Evolutionary conservation across 2,329 filamentous ascomycete species (phyloP).

Genomic region (Penicillium glabrum): DNA sequence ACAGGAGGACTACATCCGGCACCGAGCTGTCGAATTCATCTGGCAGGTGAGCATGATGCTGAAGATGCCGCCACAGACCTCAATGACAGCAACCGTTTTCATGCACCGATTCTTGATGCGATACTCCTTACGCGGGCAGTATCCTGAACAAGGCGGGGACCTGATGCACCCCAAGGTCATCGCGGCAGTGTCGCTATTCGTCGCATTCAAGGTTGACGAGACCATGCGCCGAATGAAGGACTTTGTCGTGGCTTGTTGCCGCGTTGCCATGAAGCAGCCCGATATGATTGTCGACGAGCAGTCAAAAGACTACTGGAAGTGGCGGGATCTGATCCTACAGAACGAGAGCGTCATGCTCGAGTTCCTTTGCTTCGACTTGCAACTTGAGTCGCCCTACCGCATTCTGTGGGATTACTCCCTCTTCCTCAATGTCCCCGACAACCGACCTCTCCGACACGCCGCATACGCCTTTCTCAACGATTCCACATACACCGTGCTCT

Average conservation of each 20-base stretch:
- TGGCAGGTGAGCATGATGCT: conserved; percentile 72
- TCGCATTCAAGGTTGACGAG: conserved; percentile 96
- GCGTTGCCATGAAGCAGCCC: conserved; percentile 91
- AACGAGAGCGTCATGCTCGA: conserved; percentile 94
- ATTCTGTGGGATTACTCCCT: conserved; percentile 79
- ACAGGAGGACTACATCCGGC: conserved; percentile 76
- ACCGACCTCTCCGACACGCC: conserved; percentile 78
- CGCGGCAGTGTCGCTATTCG: conserved; percentile 85
- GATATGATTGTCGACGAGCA: conserved; percentile 92
- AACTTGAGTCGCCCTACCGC: conserved; percentile 84
- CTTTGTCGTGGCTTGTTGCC: conserved; percentile 87
- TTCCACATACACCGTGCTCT: conserved; percentile 78
- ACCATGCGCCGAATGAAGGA: conserved; percentile 95
- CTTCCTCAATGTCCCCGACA: conserved; percentile 70
- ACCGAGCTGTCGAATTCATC: conserved; percentile 96
- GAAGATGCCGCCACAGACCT: conserved; percentile 52
- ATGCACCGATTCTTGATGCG: conserved; percentile 97
- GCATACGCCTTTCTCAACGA: conserved; percentile 96
- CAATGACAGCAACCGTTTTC: conserved; percentile 90
- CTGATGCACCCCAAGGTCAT: conserved; percentile 86
- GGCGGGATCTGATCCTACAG: conserved; percentile 89
- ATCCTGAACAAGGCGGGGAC: conserved; percentile 63
- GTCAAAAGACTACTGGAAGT: conserved; percentile 97
- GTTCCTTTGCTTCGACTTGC: conserved; percentile 88
- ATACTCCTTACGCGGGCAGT: conserved; percentile 67